Base-by-base conservation (phyloP, 2,329 filamentous ascomycete genomes). In the Neodidymelliopsis sp. region DNA sequence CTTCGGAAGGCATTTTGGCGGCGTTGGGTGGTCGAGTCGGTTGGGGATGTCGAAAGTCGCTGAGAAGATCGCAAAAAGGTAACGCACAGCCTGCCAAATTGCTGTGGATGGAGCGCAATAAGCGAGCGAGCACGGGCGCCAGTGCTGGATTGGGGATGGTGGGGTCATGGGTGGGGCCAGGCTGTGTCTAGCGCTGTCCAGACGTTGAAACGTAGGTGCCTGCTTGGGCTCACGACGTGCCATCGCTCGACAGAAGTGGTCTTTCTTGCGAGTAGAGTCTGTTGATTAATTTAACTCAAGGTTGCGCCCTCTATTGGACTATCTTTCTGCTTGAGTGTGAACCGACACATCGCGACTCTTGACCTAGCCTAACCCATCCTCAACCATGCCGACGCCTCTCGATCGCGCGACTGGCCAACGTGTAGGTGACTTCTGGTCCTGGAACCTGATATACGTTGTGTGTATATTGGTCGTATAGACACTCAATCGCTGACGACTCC, bases 1-100 rank as follows among this genome's bases (percentile, higher is more conserved):
- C 89, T 90, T 97, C 91, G 76, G 86, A 85, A 87, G 94, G 93
- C 94, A 99, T 99, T 80, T 82, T 96, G 90, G 80, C 81, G 80
- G 82, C 43, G 31, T 39, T 29, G 40, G 35, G 35, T 44, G 53
- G 77, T 65, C 74, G 60, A 47, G 57, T 54, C 57, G 52, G 34
- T 33, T 39, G 40, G 29, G 27, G 28, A 22, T 42, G 13, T 37
- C 27, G 28, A 36, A 20, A 23, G 40, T 38, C 41, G 48, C 41
- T 52, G 41, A 18, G 36, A 46, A 46, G 37, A 57, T 64, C 64
- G 62, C 35, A 30, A 35, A 34, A 8, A 8, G 6, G 31, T n/a
- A n/a, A n/a, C 13, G 6, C n/a, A 37, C 23, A 22, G 36, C n/a
- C 27, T n/a, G 38, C 39, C 55, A 62, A 60, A 57, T 57, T 59